Evolutionary conservation across 495 filamentous ascomycete species (phyloP), one percentile per base, ranked within the genome.

Genomic region (Penicillium dipodomyicola): DNA sequence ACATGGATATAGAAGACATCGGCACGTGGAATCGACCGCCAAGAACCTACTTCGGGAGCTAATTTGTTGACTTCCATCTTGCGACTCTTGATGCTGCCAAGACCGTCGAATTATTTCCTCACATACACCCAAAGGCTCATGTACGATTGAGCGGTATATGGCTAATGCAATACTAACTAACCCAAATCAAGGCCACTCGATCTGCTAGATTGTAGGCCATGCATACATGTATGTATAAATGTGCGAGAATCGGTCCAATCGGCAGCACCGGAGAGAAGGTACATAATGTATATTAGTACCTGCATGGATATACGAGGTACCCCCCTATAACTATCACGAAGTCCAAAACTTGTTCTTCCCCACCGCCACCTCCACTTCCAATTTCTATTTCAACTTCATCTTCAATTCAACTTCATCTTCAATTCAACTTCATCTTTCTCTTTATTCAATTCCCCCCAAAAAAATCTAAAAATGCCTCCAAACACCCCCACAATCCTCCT

Each of bases 401-500:
- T n/a, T n/a, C 33, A 35, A 35, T 5, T 5, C 30, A 33, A 33
- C 30, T 12, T 0, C 30, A n/a, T 35, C 14, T 5, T 33, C 33
- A 35, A 35, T 5, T 5, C 30, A 33, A 33, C 30, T 12, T 0
- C 30, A n/a, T 35, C 14, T 5, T 33, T 35, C 4, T 12, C 32
- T 37, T n/a, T 7, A n/a, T 8, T 8, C 14, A n/a, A n/a, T 37
- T n/a, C 14, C 2, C n/a, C 2, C 5, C 32, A 12, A 12, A 33
- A 17, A 35, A 33, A 17, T 25, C 2, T 14, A 33, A n/a, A 1
- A 52, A 60, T 63, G 60, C 2, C 63, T 14, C 32, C 60, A 15
- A 47, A 7, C 12, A 55, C 37, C n/a, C 71, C 74, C 7, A 75
- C 72, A n/a, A 76, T 90, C 39, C 71, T 80, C 52, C 67, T 88